A percentile compares a stretch with the other conserved stretches of the same genome.
Conservation (phyloP, 2,329 filamentous ascomycete species). For the Paecilomyces formosus region DNA sequence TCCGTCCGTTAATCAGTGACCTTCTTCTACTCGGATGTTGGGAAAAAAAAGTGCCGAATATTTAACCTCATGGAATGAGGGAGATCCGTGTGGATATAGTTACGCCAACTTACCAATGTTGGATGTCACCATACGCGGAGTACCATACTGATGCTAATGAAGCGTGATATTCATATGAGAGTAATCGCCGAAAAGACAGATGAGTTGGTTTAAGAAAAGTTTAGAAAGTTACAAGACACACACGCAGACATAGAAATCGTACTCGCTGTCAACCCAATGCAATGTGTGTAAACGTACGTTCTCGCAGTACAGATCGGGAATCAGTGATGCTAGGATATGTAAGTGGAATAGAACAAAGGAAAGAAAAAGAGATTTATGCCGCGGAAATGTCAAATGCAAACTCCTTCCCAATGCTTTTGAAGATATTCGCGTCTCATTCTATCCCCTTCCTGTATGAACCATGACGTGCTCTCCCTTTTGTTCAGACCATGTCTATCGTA, state of each 20-base stretch:
- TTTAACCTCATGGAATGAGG: too few species aligned
- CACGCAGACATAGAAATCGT: neutral
- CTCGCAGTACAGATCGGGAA: neutral
- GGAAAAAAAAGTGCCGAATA: too few species aligned
- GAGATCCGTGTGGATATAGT: too few species aligned
- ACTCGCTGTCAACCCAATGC: neutral
- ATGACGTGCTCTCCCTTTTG: slow-evolving; percentile 13
- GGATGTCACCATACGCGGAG: too few species aligned
- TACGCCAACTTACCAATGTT: too few species aligned
- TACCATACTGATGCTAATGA: too few species aligned
- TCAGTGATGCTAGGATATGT: neutral
- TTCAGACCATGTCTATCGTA: slow-evolving; percentile 31
- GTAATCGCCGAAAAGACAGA: neutral
- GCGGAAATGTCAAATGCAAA: slow-evolving; percentile 2
- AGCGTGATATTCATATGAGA: neutral
- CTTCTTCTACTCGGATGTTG: too few species aligned
- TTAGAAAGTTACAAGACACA: neutral
- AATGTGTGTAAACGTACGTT: neutral
- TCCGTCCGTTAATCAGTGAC: too few species aligned
- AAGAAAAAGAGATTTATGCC: slow-evolving; percentile 9
- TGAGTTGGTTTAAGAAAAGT: neutral
- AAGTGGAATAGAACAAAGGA: slow-evolving; percentile 7
- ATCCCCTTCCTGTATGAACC: slow-evolving; percentile 5
- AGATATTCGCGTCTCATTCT: neutral
- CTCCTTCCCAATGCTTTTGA: neutral